These are phyloP conservation scores for Alopecurus myosuroides DNA, from an alignment of 176 grass and related monocot species.

Conservation along the genomic window DNA sequence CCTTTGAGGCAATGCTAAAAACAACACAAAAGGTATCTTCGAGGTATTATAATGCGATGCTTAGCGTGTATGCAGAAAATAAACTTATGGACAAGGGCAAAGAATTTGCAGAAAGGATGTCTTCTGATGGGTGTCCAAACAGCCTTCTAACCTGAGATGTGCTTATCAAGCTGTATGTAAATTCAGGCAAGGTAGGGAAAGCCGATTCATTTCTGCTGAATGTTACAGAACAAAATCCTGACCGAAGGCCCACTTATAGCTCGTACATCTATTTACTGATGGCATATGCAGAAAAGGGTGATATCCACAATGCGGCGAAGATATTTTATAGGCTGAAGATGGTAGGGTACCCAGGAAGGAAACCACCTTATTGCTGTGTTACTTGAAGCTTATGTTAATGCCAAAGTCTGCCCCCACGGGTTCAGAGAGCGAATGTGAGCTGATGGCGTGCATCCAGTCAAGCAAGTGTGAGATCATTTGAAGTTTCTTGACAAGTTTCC, in stretches of 20 bases:
- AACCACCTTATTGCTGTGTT: slow-evolving; percentile 44
- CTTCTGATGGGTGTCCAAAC: slow-evolving; percentile 20
- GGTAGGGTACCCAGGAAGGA: slow-evolving; percentile 24
- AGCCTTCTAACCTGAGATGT: slow-evolving; percentile 53
- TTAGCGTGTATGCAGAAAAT: slow-evolving; percentile 68
- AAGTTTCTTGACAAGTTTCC: slow-evolving; percentile 23
- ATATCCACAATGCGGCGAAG: slow-evolving; percentile 70
- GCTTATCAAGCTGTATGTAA: slow-evolving; percentile 63
- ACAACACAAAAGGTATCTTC: slow-evolving; percentile 32
- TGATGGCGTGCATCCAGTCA: slow-evolving; percentile 34
- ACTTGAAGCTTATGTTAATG: slow-evolving; percentile 65
- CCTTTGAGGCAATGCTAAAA: slow-evolving; percentile 52
- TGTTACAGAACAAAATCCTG: slow-evolving; percentile 38
- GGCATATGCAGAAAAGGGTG: slow-evolving; percentile 56
- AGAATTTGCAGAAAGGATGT: slow-evolving; percentile 57
- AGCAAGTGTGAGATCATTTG: slow-evolving; percentile 10
- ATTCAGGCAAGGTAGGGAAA: slow-evolving; percentile 60
- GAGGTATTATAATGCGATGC: slow-evolving; percentile 54
- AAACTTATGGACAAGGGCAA: slow-evolving; percentile 60
- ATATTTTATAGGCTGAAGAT: slow-evolving; percentile 55
- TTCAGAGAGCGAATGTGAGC: slow-evolving; percentile 67
- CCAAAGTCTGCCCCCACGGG: slow-evolving; percentile 49
- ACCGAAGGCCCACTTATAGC: slow-evolving; percentile 37
- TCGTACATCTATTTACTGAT: slow-evolving; percentile 47
- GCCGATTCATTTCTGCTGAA: slow-evolving; percentile 57